Base-by-base conservation (phyloP, 169 alveolate genomes). In the Hammondia hammondi region DNA sequence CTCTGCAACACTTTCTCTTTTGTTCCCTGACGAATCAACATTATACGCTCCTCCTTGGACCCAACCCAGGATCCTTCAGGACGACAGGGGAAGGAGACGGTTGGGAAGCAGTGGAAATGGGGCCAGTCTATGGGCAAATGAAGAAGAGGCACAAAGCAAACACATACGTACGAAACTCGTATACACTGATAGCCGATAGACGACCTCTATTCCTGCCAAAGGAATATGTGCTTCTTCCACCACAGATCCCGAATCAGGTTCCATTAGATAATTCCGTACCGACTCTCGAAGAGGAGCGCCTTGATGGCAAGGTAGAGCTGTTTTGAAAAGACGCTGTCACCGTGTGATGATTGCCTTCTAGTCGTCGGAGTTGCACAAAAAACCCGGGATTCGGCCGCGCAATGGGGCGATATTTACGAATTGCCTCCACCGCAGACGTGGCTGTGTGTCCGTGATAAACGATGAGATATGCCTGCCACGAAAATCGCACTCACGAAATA, bases 321-420 rank as follows among this genome's bases (percentile, higher is more conserved):
- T 14, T 32, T 32, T 77, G 87, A 17, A 29, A 46, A 32, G 87
- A 19, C 48, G 39, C 46, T 37, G 87, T 46, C 24, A 77, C 48
- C 24, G 45, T 32, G 12, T 77, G 87, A 17, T 46, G 87, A 17
- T 10, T 12, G 87, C 32, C 56, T 77, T 91, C 94, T 37, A 91
- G 91, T 14, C 35, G 81, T 91, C 37, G 91, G 52, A 91, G 94
- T 81, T 91, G 94, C 32, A 72, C 90, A 17, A 91, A 57, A 91
- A 91, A 91, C n/a, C 94, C 94, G 10, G 35, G 19, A 52, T 91
- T 91, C 7, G 94, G 94, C 70, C 94, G 73, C 29, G 94, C 94
- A 48, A 91, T 91, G 17, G 94, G 94, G 46, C 94, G 89, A 81
- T 91, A 29, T 14, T 72, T 21, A 4, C 94, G 73, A 56, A 91